Percentiles rank a stretch among this genome's conserved stretches.
These are phyloP conservation scores for Mrakiaceae sp. DNA, from an alignment of 1,284 basidiomycete genomes.

Conservation along the genomic window DNA sequence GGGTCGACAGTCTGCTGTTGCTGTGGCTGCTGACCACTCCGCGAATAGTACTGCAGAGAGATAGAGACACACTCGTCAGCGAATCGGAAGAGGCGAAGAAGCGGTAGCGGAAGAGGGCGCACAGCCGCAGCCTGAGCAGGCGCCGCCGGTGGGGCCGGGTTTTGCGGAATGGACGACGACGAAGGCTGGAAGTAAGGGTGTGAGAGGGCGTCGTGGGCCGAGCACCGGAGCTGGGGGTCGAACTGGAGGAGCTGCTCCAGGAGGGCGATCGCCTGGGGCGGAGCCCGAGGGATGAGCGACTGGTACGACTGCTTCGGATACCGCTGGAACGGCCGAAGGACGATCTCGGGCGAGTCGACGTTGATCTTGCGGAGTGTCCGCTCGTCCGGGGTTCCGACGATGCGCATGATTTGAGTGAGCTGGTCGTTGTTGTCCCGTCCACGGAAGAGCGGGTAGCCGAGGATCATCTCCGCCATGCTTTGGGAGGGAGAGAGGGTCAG, in stretches of 20 bases:
- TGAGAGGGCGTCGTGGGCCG: slow-evolving; percentile 79
- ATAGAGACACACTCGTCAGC: too few species aligned
- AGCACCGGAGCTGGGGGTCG: slow-evolving; percentile 84
- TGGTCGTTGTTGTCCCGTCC: slow-evolving; percentile 98
- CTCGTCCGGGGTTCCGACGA: slow-evolving; percentile 91
- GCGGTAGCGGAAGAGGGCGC: background rate
- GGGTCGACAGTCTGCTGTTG: too few species aligned
- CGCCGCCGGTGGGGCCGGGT: background rate
- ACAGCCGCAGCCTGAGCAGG: too few species aligned
- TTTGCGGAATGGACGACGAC: background rate
- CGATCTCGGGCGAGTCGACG: slow-evolving; percentile 86
- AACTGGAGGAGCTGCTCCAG: slow-evolving; percentile 94
- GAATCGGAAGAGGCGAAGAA: background rate
- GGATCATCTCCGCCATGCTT: slow-evolving; percentile 53
- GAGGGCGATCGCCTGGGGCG: slow-evolving; percentile 79
- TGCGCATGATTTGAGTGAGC: slow-evolving; percentile 91
- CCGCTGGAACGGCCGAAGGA: slow-evolving; percentile 74
- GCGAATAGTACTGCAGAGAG: background rate
- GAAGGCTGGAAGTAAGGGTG: slow-evolving; percentile 77
- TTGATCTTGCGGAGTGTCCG: slow-evolving; percentile 78
- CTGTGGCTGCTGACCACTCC: background rate
- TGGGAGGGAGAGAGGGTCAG: background rate
- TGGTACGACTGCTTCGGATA: slow-evolving; percentile 85
- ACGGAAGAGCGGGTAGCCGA: slow-evolving; percentile 91
- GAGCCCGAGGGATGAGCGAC: slow-evolving; percentile 83